Conservation (phyloP, 2,329 filamentous ascomycete genomes). For the Hypoxylon sp. region DNA sequence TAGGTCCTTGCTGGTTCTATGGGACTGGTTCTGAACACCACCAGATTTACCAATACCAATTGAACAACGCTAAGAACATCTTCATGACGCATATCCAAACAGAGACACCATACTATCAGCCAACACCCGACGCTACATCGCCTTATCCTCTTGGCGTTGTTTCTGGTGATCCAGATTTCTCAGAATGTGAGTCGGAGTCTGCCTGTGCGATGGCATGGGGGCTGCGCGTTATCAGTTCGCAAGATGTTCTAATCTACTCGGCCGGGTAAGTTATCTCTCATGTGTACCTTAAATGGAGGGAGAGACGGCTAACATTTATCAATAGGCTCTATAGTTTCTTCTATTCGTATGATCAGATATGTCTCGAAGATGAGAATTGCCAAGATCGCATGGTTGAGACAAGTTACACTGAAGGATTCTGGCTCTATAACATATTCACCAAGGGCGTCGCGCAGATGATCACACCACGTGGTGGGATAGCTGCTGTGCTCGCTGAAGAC, state of each 20-base stretch:
- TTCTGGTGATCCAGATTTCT: slow-evolving; percentile 61
- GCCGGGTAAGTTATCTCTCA: too few species aligned
- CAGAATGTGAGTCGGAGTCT: slow-evolving; percentile 51
- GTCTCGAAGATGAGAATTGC: slow-evolving; percentile 60
- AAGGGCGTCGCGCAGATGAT: slow-evolving; percentile 14
- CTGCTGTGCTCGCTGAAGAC: too few species aligned
- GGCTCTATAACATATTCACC: slow-evolving; percentile 28
- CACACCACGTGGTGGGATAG: too few species aligned
- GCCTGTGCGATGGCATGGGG: slow-evolving; percentile 65
- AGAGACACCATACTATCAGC: slow-evolving; percentile 71
- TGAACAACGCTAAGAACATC: slow-evolving; percentile 54
- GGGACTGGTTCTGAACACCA: slow-evolving; percentile 57
- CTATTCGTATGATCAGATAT: slow-evolving; percentile 59
- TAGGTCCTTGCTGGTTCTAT: slow-evolving; percentile 69
- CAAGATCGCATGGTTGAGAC: slow-evolving; percentile 62
- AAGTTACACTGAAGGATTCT: slow-evolving; percentile 5
- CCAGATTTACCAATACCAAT: slow-evolving; percentile 64
- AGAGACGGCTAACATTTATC: too few species aligned
- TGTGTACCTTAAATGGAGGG: too few species aligned
- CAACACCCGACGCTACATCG: slow-evolving; percentile 64
- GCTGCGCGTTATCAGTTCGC: slow-evolving; percentile 61
- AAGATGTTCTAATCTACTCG: slow-evolving; percentile 60
- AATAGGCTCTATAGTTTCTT: slow-evolving; percentile 70
- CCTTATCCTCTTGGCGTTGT: slow-evolving; percentile 56
- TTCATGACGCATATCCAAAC: slow-evolving; percentile 73